These are phyloP conservation scores for Trichoderma parareesei DNA, from an alignment of 495 filamentous ascomycete species.

Conservation along the genomic window DNA sequence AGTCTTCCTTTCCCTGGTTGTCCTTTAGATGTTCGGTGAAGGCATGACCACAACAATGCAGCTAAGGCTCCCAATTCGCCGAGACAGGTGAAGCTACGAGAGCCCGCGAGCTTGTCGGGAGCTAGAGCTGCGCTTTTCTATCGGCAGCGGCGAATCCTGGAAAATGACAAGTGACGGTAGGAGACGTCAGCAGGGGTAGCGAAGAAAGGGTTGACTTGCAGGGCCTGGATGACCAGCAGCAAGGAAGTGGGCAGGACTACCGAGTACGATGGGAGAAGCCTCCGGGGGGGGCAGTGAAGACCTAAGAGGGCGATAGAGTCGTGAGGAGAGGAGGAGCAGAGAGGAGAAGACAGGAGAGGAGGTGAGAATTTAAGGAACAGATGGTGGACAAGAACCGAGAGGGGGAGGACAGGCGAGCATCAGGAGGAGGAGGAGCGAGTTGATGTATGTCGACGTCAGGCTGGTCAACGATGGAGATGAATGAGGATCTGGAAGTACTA, in stretches of 20 bases:
- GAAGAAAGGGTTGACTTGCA: constrained; percentile 9
- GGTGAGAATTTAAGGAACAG: not conserved
- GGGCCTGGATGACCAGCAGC: constrained; percentile 6
- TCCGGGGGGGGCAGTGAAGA: not conserved
- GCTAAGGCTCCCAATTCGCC: not conserved
- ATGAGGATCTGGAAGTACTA: too few relatives aligned
- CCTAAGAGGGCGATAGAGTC: not conserved
- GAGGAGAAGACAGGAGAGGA: not conserved
- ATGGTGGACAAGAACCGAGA: not conserved
- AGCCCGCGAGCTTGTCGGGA: not conserved
- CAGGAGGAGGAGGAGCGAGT: not conserved
- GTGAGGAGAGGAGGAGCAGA: not conserved
- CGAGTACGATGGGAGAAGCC: not conserved
- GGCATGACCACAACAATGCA: not conserved
- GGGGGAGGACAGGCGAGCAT: not conserved
- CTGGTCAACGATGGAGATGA: not conserved
- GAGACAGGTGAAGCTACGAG: not conserved
- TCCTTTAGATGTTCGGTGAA: not conserved
- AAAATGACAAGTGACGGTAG: not conserved
- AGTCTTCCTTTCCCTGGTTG: not conserved
- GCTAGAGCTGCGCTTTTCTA: constrained; percentile 1
- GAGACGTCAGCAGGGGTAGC: constrained; percentile 7
- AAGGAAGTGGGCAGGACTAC: constrained; percentile 4
- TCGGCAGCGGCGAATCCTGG: not conserved
- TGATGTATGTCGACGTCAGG: not conserved